Evolutionary conservation across 345 rosid species (phyloP).

Genomic region (Eucalyptus cloeziana): DNA sequence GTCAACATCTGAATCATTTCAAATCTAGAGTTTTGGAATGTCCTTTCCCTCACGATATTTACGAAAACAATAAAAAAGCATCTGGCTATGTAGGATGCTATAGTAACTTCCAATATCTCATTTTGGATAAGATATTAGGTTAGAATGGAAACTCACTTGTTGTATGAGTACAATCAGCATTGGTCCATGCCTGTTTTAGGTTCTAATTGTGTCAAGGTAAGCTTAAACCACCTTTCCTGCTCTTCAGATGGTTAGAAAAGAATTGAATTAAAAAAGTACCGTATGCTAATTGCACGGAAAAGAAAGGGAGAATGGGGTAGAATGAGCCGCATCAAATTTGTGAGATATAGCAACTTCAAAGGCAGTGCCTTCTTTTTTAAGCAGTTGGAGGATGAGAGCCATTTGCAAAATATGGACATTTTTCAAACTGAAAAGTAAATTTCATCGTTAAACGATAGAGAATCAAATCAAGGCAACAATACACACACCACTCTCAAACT

Average conservation of each 20-base stretch:
- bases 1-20: too few species aligned
- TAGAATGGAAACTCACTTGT: background rate
- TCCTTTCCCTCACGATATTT: background rate
- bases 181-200: background rate
- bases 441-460: background rate
- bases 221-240: background rate
- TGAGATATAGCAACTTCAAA: background rate
- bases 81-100: too few species aligned
- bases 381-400: background rate
- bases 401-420: background rate
- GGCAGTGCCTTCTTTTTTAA: background rate
- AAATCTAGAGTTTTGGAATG: background rate
- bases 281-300: background rate
- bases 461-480: background rate
- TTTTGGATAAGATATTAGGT: background rate
- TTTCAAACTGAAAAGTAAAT: background rate
- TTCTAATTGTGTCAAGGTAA: background rate
- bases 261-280: too few species aligned
- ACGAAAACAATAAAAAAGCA: too few species aligned
- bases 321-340: background rate
- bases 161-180: background rate
- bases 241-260: background rate
- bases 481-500: background rate
- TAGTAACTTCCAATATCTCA: too few species aligned
- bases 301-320: background rate